These are phyloP conservation scores for Colletotrichum australisinense DNA, from an alignment of 2,329 filamentous ascomycete genomes.

Conservation along the genomic window DNA sequence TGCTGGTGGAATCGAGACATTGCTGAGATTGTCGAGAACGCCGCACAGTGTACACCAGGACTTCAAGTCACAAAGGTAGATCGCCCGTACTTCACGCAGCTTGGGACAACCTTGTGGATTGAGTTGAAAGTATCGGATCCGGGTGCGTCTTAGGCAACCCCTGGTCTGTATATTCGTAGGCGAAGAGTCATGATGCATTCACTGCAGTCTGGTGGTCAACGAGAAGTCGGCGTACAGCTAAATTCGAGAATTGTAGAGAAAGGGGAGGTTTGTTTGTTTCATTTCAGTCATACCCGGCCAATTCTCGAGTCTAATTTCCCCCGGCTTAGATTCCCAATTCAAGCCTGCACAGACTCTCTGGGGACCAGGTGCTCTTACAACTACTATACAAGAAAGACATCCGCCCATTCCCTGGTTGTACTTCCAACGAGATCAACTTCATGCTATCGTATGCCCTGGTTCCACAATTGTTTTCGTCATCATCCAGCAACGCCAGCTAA, in stretches of 20 bases:
- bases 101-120: slow-evolving; percentile 69
- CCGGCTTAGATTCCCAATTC: background rate
- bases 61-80: slow-evolving; percentile 67
- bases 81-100: slow-evolving; percentile 63
- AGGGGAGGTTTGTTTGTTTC: slow-evolving; percentile 33
- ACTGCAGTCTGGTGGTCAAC: background rate
- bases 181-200: background rate
- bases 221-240: background rate
- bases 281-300: slow-evolving; percentile 25
- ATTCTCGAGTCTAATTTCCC: background rate
- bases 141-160: background rate
- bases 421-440: background rate
- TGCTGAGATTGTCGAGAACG: slow-evolving; percentile 63
- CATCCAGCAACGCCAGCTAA: background rate
- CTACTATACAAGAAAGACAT: slow-evolving; percentile 3
- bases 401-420: background rate
- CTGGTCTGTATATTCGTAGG: background rate
- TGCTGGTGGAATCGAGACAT: slow-evolving; percentile 79
- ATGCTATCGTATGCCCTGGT: background rate
- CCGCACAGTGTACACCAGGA: slow-evolving; percentile 59
- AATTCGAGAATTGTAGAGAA: background rate
- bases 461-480: background rate
- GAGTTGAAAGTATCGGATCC: slow-evolving; percentile 59
- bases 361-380: slow-evolving; percentile 12
- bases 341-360: background rate